Conservation (phyloP, 805 yeast genomes). For the Helenozyma baotianmanensis region DNA sequence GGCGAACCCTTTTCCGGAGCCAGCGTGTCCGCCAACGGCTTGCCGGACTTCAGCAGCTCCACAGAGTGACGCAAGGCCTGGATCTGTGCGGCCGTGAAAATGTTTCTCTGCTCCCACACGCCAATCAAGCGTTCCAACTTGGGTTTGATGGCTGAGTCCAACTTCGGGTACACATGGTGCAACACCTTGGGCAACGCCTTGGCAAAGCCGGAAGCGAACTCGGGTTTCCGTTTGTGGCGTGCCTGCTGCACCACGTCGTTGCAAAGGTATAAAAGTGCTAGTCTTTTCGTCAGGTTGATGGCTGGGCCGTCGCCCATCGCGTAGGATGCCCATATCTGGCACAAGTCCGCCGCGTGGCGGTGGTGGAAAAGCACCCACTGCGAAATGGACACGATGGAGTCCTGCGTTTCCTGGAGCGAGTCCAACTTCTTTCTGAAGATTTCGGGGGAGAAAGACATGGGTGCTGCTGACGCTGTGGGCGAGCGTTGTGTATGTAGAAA, state of each 20-base stretch:
- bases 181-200: slow-evolving; percentile 43
- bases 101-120: slow-evolving; percentile 54
- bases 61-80: slow-evolving; percentile 23
- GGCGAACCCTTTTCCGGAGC: neutral
- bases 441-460: slow-evolving; percentile 51
- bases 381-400: slow-evolving; percentile 66
- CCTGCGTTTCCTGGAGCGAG: slow-evolving; percentile 56
- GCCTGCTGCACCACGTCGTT: slow-evolving; percentile 83
- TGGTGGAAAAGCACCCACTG: slow-evolving; percentile 73
- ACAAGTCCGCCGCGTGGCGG: slow-evolving; percentile 50
- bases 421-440: slow-evolving; percentile 44
- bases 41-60: slow-evolving; percentile 15
- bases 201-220: slow-evolving; percentile 56
- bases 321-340: slow-evolving; percentile 47
- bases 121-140: slow-evolving; percentile 48
- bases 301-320: slow-evolving; percentile 15
- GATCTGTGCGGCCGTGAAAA: slow-evolving; percentile 34
- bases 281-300: slow-evolving; percentile 29
- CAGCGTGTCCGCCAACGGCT: neutral
- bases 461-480: no score
- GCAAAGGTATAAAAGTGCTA: slow-evolving; percentile 63
- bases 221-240: slow-evolving; percentile 54
- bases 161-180: slow-evolving; percentile 21
- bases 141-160: slow-evolving; percentile 37
- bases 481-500: no score